Percentiles rank a stretch among this genome's conserved stretches.
Evolutionary conservation across 225 moss, liverwort and hornwort genomes (phyloP).

Genomic region (Takakia lepidozioides): DNA sequence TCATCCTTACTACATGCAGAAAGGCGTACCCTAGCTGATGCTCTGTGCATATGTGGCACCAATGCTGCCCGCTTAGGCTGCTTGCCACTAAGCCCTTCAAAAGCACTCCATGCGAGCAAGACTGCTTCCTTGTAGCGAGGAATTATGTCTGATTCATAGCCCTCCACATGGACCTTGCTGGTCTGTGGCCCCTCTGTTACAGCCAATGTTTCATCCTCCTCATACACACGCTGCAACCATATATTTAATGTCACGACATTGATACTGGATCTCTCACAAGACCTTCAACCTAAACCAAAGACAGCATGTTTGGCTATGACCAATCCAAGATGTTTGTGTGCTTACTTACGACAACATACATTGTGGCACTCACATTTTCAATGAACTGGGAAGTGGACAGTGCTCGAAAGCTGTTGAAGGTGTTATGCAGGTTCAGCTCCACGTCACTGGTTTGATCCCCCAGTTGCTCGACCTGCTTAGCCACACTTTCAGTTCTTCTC

Average conservation of each 20-base stretch:
- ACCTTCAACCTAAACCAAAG: background rate
- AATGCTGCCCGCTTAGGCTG: conserved; percentile 19
- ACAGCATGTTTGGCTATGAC: background rate
- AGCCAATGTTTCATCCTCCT: conserved; percentile 75
- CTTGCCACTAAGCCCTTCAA: conserved; percentile 29
- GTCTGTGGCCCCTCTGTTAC: conserved; percentile 31
- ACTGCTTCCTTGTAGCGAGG: conserved; percentile 92
- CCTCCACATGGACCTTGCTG: conserved; percentile 45
- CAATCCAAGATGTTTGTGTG: conserved; percentile 7
- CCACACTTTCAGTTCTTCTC: conserved; percentile 53
- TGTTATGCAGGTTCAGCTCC: conserved; percentile 70
- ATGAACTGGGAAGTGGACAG: conserved; percentile 86
- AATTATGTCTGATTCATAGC: conserved; percentile 73
- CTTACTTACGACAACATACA: background rate
- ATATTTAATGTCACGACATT: background rate
- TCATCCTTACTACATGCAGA: too few species aligned
- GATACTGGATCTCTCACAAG: background rate
- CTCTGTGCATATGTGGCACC: too few species aligned
- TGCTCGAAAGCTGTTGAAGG: conserved; percentile 77
- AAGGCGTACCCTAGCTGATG: too few species aligned
- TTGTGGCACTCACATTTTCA: conserved; percentile 57
- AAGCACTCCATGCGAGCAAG: conserved; percentile 77
- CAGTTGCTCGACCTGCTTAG: conserved; percentile 58
- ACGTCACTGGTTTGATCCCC: conserved; percentile 53
- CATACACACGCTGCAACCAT: conserved; percentile 76